Evolutionary conservation across 768 basidiomycete genomes (phyloP).

Genomic region (Filobasidium floriforme): DNA sequence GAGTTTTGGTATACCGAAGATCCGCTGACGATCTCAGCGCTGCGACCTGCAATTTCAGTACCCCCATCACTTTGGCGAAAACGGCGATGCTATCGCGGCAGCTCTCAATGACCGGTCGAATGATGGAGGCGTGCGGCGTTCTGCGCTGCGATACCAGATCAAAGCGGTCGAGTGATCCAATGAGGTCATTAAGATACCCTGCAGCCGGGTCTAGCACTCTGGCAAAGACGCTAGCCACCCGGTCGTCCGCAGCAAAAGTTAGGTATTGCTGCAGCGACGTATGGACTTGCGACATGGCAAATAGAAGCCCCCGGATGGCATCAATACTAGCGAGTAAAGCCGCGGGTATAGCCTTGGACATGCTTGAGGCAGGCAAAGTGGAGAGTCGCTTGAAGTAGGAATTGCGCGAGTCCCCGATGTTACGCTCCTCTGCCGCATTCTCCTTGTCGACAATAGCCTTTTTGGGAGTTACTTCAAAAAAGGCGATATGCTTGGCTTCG

Average conservation of each 20-base stretch:
- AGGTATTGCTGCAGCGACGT: constrained; percentile 81
- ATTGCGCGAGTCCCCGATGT: constrained; percentile 69
- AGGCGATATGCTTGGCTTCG: not conserved
- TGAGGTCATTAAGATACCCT: constrained; percentile 69
- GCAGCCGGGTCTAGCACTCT: constrained; percentile 82
- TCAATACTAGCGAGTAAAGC: constrained; percentile 67
- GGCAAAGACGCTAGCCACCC: constrained; percentile 66
- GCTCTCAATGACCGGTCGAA: constrained; percentile 68
- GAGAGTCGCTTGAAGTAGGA: constrained; percentile 93
- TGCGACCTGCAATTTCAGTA: constrained; percentile 60
- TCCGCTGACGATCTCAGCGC: constrained; percentile 67
- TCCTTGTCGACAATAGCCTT: too few relatives aligned
- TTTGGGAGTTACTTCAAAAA: not conserved
- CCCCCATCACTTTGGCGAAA: constrained; percentile 79
- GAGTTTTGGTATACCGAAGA: constrained; percentile 75
- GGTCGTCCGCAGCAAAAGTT: constrained; percentile 70
- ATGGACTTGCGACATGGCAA: constrained; percentile 83
- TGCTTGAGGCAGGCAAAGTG: constrained; percentile 57
- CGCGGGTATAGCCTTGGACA: constrained; percentile 56
- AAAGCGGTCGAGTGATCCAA: constrained; percentile 82
- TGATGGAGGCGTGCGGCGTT: constrained; percentile 62
- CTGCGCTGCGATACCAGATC: constrained; percentile 64
- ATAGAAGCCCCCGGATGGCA: constrained; percentile 83
- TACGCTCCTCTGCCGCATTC: constrained; percentile 15
- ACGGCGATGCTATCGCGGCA: constrained; percentile 75